Percentiles rank a stretch among this genome's conserved stretches.
Evolutionary conservation across 768 basidiomycete genomes (phyloP).

Genomic region (Jaapia argillacea): DNA sequence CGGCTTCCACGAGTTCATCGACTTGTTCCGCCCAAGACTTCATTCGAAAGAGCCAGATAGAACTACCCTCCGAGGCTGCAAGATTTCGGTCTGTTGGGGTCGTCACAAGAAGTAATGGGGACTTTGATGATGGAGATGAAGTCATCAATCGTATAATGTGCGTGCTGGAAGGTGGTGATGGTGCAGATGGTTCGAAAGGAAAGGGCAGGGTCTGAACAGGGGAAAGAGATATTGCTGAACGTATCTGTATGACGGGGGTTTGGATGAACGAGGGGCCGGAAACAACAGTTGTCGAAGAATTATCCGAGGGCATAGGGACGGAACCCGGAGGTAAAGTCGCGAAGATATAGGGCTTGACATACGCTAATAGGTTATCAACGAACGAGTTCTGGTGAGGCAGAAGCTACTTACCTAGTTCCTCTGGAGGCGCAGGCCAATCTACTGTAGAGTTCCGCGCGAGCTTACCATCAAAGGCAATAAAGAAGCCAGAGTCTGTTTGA

Average conservation of each 20-base stretch:
- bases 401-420: slow-evolving; percentile 56
- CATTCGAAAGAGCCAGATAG: slow-evolving; percentile 69
- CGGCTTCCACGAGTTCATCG: slow-evolving; percentile 67
- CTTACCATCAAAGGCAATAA: slow-evolving; percentile 53
- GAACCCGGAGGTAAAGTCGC: slow-evolving; percentile 65
- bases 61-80: slow-evolving; percentile 60
- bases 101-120: slow-evolving; percentile 52
- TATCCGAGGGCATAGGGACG: too few species aligned
- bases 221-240: slow-evolving; percentile 57
- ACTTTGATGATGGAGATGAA: slow-evolving; percentile 38
- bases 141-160: slow-evolving; percentile 58
- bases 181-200: slow-evolving; percentile 17
- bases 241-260: slow-evolving; percentile 57
- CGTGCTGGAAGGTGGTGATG: slow-evolving; percentile 22
- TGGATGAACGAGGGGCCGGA: slow-evolving; percentile 31
- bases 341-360: slow-evolving; percentile 69
- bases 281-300: slow-evolving; percentile 15
- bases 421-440: slow-evolving; percentile 72
- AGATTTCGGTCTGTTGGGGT: slow-evolving; percentile 67
- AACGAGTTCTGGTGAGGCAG: slow-evolving; percentile 3
- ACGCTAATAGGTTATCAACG: slow-evolving; percentile 31
- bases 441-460: slow-evolving; percentile 38
- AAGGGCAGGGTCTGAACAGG: slow-evolving; percentile 62
- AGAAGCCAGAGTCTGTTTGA: slow-evolving; percentile 58
- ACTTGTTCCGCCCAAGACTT: slow-evolving; percentile 72